Evolutionary conservation across 352 stramenopile species (phyloP), one percentile per base, ranked within the genome.

Genomic region (Phytophthora pseudosyringae): DNA sequence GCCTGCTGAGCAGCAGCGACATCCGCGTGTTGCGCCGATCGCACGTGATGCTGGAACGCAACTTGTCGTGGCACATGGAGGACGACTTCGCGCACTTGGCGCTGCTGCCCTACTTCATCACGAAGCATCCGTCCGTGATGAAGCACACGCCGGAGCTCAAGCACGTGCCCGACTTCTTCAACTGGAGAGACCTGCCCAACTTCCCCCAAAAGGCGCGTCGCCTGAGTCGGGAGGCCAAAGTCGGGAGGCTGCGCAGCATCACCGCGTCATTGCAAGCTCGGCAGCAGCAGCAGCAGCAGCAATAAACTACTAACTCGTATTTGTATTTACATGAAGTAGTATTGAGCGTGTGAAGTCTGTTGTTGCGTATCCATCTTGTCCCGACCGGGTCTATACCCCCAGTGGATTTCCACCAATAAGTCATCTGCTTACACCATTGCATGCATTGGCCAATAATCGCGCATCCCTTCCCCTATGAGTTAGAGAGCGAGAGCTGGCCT

Each of bases 61-160:
- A 89, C 44, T 56, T 93, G 41, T 45, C 51, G 5, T 65, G 65
- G 40, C 69, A 86, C 64, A 61, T 88, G 54, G 82, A 89, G 44
- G 59, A 64, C 16, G 81, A 91, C 48, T 86, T 93, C 26, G 69
- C 57, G 8, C 73, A 78, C 21, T 58, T 90, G 28, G 75, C 71
- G n/a, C 64, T 93, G 28, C 71, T 86, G 69, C 82, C 69, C 39
- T 85, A 88, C 47, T 91, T 89, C 38, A 18, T 88, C 16, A 63
- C 65, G 3, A 77, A 85, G 29, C 43, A 60, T 1, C 72, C 60
- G 45, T 59, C 39, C 48, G 43, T 33, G 40, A 75, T 69, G 31
- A 77, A 74, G 33, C 69, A 74, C 59, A 54, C 55, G 4, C 59
- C 41, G 56, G 73, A 75, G 18, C 62, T 86, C 9, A 68, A 73